Conservation (phyloP, 1,284 basidiomycete genomes). For the Mycosarcoma maydis region DNA sequence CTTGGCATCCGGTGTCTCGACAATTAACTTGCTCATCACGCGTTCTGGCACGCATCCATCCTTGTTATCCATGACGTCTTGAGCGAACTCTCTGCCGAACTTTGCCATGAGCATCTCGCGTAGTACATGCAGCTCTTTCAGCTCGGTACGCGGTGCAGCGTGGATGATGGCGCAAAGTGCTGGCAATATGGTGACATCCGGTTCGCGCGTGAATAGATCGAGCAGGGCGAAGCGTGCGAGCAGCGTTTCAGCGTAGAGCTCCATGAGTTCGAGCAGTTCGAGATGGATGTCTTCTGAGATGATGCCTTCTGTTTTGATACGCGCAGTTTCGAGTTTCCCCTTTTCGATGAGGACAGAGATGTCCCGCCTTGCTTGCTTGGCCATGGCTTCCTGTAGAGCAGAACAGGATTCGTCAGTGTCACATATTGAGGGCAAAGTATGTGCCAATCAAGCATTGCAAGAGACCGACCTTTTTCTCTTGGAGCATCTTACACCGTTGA, state of each 20-base stretch:
- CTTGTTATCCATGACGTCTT: constrained; percentile 82
- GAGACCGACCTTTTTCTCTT: constrained; percentile 82
- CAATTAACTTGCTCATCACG: constrained; percentile 77
- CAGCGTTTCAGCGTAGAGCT: constrained; percentile 92
- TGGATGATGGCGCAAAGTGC: constrained; percentile 82
- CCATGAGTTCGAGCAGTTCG: constrained; percentile 79
- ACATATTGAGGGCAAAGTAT: no score
- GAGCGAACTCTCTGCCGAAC: constrained; percentile 83
- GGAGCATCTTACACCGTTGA: constrained; percentile 85
- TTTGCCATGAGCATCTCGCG: constrained; percentile 94
- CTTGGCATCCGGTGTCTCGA: constrained; percentile 76
- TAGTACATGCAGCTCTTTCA: constrained; percentile 83
- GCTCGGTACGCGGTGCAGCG: constrained; percentile 82
- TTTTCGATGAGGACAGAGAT: constrained; percentile 81
- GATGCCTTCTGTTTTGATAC: constrained; percentile 81
- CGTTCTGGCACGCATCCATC: constrained; percentile 81
- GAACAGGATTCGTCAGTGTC: neutral
- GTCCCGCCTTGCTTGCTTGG: constrained; percentile 81
- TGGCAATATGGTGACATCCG: constrained; percentile 82
- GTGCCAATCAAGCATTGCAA: constrained; percentile 12
- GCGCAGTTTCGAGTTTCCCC: constrained; percentile 82
- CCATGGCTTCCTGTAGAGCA: constrained; percentile 75
- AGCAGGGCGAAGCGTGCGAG: constrained; percentile 89
- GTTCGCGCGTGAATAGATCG: constrained; percentile 81
- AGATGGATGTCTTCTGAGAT: constrained; percentile 78